Percentiles rank a stretch among this genome's conserved stretches.
phyloP scores from a whole-genome alignment of 2,329 filamentous ascomycete genomes.

The Sarocladiaceae sp. region DNA sequence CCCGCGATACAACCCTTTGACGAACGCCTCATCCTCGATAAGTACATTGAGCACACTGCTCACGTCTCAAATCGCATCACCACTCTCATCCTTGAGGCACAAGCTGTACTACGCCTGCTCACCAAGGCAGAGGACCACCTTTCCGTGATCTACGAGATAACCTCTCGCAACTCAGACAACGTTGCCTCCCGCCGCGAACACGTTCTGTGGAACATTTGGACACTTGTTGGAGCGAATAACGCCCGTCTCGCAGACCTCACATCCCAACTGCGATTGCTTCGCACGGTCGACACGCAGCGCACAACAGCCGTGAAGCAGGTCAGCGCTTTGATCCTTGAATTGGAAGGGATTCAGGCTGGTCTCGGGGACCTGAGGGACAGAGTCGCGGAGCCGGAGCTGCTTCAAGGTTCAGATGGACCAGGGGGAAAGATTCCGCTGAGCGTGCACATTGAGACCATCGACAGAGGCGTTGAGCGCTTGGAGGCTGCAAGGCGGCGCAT shows the following conservation, averaged over 20 bases:
- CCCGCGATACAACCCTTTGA: slow-evolving; percentile 40
- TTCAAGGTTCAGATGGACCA: slow-evolving; percentile 35
- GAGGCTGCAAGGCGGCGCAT: slow-evolving; percentile 57
- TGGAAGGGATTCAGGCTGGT: slow-evolving; percentile 65
- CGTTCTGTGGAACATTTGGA: slow-evolving; percentile 66
- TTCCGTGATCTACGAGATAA: slow-evolving; percentile 62
- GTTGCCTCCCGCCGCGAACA: slow-evolving; percentile 56
- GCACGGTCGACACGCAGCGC: slow-evolving; percentile 60
- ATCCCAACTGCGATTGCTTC: slow-evolving; percentile 57
- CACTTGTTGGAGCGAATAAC: slow-evolving; percentile 64
- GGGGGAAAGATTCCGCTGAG: slow-evolving; percentile 51
- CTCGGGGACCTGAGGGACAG: slow-evolving; percentile 66
- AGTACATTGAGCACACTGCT: slow-evolving; percentile 67
- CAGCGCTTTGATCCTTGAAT: slow-evolving; percentile 61
- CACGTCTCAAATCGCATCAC: slow-evolving; percentile 65
- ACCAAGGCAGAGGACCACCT: slow-evolving; percentile 64
- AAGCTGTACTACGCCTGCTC: slow-evolving; percentile 59
- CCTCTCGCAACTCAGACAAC: slow-evolving; percentile 54
- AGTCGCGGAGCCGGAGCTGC: slow-evolving; percentile 59
- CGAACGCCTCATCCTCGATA: slow-evolving; percentile 59
- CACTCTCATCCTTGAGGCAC: slow-evolving; percentile 62
- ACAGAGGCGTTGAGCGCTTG: slow-evolving; percentile 64
- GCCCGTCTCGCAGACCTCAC: slow-evolving; percentile 54
- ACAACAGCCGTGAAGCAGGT: slow-evolving; percentile 62
- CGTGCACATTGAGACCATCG: slow-evolving; percentile 71